Evolutionary conservation across 208 protist species (phyloP).

Genomic region (Trypanosoma avium): DNA sequence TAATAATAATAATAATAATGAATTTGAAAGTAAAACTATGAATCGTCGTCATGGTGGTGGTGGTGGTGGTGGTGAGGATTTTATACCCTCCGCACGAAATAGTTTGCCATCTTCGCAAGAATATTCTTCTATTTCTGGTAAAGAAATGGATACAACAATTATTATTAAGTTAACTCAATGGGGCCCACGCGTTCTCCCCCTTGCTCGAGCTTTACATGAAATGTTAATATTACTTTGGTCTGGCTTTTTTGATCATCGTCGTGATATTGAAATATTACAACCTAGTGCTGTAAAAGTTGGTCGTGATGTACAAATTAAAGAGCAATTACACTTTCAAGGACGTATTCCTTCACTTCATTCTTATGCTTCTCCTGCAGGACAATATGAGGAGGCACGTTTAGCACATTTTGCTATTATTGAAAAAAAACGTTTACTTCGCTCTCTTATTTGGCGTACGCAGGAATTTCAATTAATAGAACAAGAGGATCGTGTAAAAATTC

Average conservation of each 20-base stretch:
- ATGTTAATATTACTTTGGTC: conserved; percentile 41
- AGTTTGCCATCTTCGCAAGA: neutral
- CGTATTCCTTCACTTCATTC: conserved; percentile 57
- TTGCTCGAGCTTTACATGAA: conserved; percentile 50
- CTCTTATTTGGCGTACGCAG: conserved; percentile 32
- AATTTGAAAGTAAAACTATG: neutral
- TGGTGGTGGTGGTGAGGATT: neutral
- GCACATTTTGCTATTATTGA: conserved; percentile 19
- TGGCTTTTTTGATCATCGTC: conserved; percentile 74
- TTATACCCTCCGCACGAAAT: neutral
- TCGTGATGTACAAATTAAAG: conserved; percentile 30
- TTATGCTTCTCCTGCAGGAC: conserved; percentile 40
- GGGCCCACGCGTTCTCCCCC: conserved; percentile 30
- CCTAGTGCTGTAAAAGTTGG: conserved; percentile 63
- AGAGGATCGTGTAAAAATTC: conserved; percentile 6
- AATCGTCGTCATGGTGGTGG: neutral
- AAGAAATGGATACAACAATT: neutral
- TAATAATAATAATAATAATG: neutral
- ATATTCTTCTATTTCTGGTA: neutral
- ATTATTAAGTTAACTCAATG: conserved; percentile 5
- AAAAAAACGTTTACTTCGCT: conserved; percentile 22
- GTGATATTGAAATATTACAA: conserved; percentile 63
- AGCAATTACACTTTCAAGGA: conserved; percentile 49
- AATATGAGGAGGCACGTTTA: conserved; percentile 56
- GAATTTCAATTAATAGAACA: conserved; percentile 39